Evolutionary conservation across 345 rosid species (phyloP).

Genomic region (Noccaea bulbosa): DNA sequence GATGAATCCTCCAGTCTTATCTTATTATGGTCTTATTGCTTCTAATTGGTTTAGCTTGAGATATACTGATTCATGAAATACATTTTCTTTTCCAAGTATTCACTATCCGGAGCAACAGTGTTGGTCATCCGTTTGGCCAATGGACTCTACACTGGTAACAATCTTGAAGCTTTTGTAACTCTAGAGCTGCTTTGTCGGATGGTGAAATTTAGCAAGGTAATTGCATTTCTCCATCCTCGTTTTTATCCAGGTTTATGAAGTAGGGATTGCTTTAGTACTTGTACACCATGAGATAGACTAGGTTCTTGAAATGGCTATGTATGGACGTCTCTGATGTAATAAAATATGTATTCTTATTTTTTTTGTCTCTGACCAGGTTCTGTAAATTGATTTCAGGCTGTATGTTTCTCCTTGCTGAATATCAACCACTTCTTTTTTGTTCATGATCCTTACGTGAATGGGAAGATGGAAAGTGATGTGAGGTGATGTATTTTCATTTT

Average conservation of each 20-base stretch:
- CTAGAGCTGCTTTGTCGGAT: conserved; percentile 78
- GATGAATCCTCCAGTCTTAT: conserved; percentile 2
- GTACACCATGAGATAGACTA: not conserved
- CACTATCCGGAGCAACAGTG: conserved; percentile 69
- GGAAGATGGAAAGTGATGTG: conserved; percentile 56
- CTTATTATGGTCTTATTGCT: conserved; percentile 12
- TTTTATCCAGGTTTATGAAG: conserved; percentile 18
- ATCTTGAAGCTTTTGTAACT: conserved; percentile 58
- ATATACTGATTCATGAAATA: conserved; percentile 36
- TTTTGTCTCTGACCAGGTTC: conserved; percentile 29
- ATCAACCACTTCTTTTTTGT: conserved; percentile 56
- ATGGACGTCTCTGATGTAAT: conserved; percentile 23
- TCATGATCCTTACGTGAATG: conserved; percentile 49
- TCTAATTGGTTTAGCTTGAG: conserved; percentile 17
- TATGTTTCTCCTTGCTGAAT: conserved; percentile 73
- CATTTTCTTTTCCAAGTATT: conserved; percentile 51
- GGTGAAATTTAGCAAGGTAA: conserved; percentile 83
- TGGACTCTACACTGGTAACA: conserved; percentile 57
- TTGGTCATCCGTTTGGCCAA: conserved; percentile 83
- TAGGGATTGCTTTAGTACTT: conserved; percentile 18
- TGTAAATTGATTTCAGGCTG: conserved; percentile 52
- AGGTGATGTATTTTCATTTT: conserved; percentile 55
- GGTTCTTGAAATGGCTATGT: conserved; percentile 14
- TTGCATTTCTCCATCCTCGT: conserved; percentile 28
- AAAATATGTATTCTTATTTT: conserved; percentile 16